Conservation (phyloP, 1,284 basidiomycete genomes). For the Sporisorium iseilematis-ciliati region DNA sequence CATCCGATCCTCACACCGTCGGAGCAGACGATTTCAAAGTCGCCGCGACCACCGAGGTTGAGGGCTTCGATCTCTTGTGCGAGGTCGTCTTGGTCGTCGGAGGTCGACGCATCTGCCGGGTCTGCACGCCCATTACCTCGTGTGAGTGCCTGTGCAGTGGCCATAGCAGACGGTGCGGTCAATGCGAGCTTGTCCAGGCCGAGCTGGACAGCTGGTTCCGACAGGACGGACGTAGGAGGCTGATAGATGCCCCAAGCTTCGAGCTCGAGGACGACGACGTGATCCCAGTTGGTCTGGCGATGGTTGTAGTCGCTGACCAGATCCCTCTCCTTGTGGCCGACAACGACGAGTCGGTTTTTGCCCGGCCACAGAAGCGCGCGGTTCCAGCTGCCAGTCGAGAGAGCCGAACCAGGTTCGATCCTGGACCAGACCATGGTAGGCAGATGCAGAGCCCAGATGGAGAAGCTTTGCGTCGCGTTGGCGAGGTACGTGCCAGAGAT, state of each 20-base stretch:
- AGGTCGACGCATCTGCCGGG: neutral
- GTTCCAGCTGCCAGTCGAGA: slow-evolving; percentile 63
- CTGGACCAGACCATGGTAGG: slow-evolving; percentile 63
- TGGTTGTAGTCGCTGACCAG: slow-evolving; percentile 67
- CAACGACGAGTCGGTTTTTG: slow-evolving; percentile 59
- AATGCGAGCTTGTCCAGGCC: slow-evolving; percentile 59
- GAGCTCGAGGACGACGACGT: slow-evolving; percentile 62
- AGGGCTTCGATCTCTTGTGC: slow-evolving; percentile 17
- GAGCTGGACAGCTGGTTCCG: slow-evolving; percentile 49
- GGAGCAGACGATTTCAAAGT: slow-evolving; percentile 91
- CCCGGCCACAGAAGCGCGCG: slow-evolving; percentile 57
- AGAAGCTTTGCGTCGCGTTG: slow-evolving; percentile 65
- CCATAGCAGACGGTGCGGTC: slow-evolving; percentile 43
- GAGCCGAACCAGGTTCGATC: slow-evolving; percentile 58
- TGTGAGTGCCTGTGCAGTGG: slow-evolving; percentile 28
- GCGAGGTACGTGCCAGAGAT: slow-evolving; percentile 66
- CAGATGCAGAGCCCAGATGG: slow-evolving; percentile 63
- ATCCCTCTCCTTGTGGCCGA: slow-evolving; percentile 63
- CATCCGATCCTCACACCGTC: slow-evolving; percentile 86
- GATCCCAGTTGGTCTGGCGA: slow-evolving; percentile 66
- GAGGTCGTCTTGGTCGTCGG: slow-evolving; percentile 3
- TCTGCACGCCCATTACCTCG: slow-evolving; percentile 5
- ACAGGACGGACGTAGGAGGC: slow-evolving; percentile 49
- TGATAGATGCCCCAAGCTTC: slow-evolving; percentile 66
- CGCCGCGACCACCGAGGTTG: slow-evolving; percentile 69